Evolutionary conservation across 192 early-diverging fungal species (phyloP).

Genomic region (Coemansia sp.): DNA sequence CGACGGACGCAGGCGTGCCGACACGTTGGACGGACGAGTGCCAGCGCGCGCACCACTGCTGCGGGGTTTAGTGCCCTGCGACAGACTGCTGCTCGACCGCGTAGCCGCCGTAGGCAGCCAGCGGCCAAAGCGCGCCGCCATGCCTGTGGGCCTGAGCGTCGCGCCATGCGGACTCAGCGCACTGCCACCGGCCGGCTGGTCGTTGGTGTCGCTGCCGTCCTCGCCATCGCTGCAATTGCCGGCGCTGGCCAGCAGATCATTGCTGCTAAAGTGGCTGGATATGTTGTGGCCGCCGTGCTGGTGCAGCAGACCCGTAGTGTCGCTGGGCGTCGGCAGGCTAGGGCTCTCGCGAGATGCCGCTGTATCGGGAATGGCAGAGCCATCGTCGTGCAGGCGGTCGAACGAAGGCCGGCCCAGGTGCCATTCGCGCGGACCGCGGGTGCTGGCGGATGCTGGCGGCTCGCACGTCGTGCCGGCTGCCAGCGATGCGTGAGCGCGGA

Average conservation of each 20-base stretch:
- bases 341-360: neutral
- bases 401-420: conserved; percentile 46
- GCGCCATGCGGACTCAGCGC: neutral
- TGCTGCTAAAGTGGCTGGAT: conserved; percentile 11
- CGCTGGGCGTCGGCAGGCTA: neutral
- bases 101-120: conserved; percentile 23
- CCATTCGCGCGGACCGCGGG: conserved; percentile 46
- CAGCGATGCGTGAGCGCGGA: conserved; percentile 3
- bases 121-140: conserved; percentile 41
- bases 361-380: neutral
- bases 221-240: conserved; percentile 12
- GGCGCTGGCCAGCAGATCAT: conserved; percentile 10
- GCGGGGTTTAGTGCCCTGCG: conserved; percentile 10
- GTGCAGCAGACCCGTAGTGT: conserved; percentile 6
- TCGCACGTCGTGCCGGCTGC: conserved; percentile 14
- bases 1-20: conserved; percentile 37
- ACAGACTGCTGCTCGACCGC: neutral
- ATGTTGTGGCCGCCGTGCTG: neutral
- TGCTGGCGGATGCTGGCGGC: neutral
- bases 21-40: neutral
- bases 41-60: conserved; percentile 19
- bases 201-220: conserved; percentile 22
- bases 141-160: conserved; percentile 24
- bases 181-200: conserved; percentile 7
- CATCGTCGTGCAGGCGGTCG: conserved; percentile 28